These are phyloP conservation scores for Fusarium sp. DNA, from an alignment of 2,329 filamentous ascomycete species.

Conservation along the genomic window DNA sequence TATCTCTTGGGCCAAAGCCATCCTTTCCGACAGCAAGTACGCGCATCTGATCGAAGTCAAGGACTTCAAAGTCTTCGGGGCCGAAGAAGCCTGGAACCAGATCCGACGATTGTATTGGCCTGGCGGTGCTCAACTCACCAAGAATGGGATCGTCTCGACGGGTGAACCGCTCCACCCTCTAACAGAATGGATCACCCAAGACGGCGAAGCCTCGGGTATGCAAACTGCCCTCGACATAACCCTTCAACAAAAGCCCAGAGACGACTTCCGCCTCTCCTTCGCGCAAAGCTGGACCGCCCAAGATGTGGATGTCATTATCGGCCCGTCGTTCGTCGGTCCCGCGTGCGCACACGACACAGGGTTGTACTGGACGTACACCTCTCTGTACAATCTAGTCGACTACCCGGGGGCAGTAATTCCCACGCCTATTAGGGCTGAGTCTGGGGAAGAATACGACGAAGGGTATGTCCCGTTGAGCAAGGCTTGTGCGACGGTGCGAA, in stretches of 20 bases:
- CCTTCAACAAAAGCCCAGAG: constrained; percentile 37
- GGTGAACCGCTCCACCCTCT: constrained; percentile 60
- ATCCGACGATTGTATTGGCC: constrained; percentile 61
- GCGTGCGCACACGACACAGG: constrained; percentile 54
- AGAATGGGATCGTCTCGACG: constrained; percentile 49
- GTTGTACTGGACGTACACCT: constrained; percentile 54
- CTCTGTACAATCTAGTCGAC: constrained; percentile 54
- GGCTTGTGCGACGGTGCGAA: constrained; percentile 47
- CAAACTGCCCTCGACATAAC: constrained; percentile 34
- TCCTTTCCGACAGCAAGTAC: constrained; percentile 35
- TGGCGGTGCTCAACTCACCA: constrained; percentile 53
- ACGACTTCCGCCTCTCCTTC: constrained; percentile 50
- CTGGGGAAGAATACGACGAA: constrained; percentile 43
- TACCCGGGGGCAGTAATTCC: constrained; percentile 50
- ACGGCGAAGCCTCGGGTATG: constrained; percentile 44
- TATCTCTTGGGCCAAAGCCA: constrained; percentile 49
- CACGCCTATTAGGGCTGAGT: constrained; percentile 46
- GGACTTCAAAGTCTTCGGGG: constrained; percentile 50
- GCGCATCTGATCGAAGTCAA: constrained; percentile 49
- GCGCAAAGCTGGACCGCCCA: constrained; percentile 51
- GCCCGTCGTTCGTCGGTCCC: constrained; percentile 53
- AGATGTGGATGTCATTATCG: constrained; percentile 54
- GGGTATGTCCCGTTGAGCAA: constrained; percentile 47
- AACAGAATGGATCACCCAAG: constrained; percentile 55
- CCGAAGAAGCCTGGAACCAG: constrained; percentile 46